Conservation (phyloP, 345 rosid species). For the Linum lewisii region DNA sequence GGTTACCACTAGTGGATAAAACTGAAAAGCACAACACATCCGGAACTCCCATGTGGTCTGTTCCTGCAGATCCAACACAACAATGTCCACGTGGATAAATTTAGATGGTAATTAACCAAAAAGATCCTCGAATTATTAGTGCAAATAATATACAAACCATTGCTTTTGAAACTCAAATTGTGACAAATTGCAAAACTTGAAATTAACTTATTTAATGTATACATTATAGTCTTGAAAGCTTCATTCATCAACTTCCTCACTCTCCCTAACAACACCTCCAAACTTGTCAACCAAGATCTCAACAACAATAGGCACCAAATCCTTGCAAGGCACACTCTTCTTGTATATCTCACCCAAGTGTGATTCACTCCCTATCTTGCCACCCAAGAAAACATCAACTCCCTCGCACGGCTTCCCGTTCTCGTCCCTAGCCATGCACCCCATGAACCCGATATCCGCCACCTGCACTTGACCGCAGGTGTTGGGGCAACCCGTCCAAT, state of each 20-base stretch:
- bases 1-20: no score
- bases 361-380: conserved; percentile 78
- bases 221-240: no score
- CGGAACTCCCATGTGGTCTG: background rate
- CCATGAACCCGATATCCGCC: conserved; percentile 96
- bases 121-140: no score
- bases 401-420: conserved; percentile 66
- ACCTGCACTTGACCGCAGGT: conserved; percentile 89
- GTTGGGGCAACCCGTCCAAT: conserved; percentile 98
- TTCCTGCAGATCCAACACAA: background rate
- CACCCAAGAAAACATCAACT: conserved; percentile 75
- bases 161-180: no score
- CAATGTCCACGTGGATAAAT: no score
- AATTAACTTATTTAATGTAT: no score
- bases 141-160: no score
- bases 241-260: conserved; percentile 77
- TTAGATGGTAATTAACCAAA: no score
- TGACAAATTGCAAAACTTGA: no score
- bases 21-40: no score
- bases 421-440: conserved; percentile 80
- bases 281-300: conserved; percentile 64
- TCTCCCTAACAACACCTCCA: conserved; percentile 78
- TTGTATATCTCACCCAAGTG: conserved; percentile 68
- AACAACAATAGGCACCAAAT: conserved; percentile 71
- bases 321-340: conserved; percentile 77